Percentiles rank a stretch among this genome's conserved stretches.
Evolutionary conservation across 2,329 filamentous ascomycete species (phyloP).

Genomic region (Biscogniauxia mediterranea): DNA sequence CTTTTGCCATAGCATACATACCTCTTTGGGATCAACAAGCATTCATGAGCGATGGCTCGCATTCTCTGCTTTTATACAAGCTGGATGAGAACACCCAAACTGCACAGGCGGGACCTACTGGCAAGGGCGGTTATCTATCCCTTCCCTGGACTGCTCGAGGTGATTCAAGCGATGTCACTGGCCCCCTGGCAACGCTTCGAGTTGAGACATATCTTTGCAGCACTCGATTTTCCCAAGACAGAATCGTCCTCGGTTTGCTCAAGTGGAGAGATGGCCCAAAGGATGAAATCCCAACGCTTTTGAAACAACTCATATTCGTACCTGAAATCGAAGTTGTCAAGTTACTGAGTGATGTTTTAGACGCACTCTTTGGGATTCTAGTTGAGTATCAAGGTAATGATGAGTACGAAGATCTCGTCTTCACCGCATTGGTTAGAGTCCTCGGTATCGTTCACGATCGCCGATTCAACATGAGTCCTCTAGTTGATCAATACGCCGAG

Average conservation of each 20-base stretch:
- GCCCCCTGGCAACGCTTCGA: constrained; percentile 74
- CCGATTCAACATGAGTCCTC: constrained; percentile 83
- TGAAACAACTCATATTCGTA: constrained; percentile 87
- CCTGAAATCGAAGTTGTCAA: constrained; percentile 98
- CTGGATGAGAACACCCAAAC: constrained; percentile 87
- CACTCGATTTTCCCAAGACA: constrained; percentile 91
- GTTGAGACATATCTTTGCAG: constrained; percentile 89
- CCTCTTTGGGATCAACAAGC: constrained; percentile 91
- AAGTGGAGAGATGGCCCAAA: constrained; percentile 79
- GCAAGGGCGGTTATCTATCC: constrained; percentile 82
- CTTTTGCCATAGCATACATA: constrained; percentile 90
- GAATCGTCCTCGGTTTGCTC: constrained; percentile 76
- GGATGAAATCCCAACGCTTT: constrained; percentile 68
- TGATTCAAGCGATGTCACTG: constrained; percentile 72
- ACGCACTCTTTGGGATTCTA: constrained; percentile 86
- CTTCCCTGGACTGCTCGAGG: constrained; percentile 74
- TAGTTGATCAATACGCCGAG: constrained; percentile 90
- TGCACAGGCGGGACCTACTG: constrained; percentile 57
- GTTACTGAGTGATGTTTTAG: constrained; percentile 82
- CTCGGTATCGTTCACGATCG: constrained; percentile 92
- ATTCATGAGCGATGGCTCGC: constrained; percentile 82
- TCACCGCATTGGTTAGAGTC: constrained; percentile 84
- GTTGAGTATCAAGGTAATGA: constrained; percentile 89
- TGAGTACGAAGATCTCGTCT: constrained; percentile 89
- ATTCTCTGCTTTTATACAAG: constrained; percentile 80